These are phyloP conservation scores for Auricularia sp. DNA, from an alignment of 768 basidiomycete genomes.

Conservation along the genomic window DNA sequence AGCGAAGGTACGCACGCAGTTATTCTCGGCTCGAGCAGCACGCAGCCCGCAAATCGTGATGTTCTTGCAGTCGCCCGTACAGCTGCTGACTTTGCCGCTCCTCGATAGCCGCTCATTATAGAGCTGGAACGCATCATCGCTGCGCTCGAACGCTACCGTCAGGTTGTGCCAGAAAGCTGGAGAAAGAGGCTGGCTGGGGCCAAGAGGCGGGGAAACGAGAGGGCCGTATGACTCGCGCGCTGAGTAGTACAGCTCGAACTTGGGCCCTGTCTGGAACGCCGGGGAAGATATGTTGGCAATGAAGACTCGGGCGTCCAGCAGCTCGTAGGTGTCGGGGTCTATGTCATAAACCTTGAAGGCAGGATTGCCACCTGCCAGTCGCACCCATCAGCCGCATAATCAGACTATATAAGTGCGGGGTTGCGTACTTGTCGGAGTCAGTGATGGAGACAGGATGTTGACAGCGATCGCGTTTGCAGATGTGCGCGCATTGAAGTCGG, in stretches of 20 bases:
- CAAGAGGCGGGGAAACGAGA: constrained; percentile 22
- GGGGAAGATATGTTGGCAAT: constrained; percentile 33
- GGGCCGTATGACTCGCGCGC: constrained; percentile 43
- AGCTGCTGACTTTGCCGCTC: constrained; percentile 25
- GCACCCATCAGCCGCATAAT: not conserved
- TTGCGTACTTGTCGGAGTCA: constrained; percentile 44
- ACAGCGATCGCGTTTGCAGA: constrained; percentile 37
- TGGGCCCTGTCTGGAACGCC: constrained; percentile 31
- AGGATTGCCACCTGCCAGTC: constrained; percentile 37
- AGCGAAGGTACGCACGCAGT: not conserved
- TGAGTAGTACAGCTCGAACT: constrained; percentile 38
- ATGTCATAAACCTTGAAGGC: constrained; percentile 53
- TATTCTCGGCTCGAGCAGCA: constrained; percentile 20
- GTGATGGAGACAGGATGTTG: constrained; percentile 41
- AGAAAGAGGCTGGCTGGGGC: constrained; percentile 28
- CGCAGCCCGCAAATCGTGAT: constrained; percentile 34
- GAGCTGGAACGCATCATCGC: constrained; percentile 34
- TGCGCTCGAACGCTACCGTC: constrained; percentile 40
- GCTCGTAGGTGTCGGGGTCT: constrained; percentile 55
- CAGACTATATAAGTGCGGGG: not conserved
- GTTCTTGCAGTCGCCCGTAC: constrained; percentile 27
- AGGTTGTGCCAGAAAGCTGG: constrained; percentile 53
- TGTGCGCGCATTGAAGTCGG: constrained; percentile 36
- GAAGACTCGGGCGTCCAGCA: constrained; percentile 48
- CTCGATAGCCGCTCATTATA: constrained; percentile 36